Base-by-base conservation (phyloP, 129 eudicot species). In the Pseudognaphalium luteoalbum region DNA sequence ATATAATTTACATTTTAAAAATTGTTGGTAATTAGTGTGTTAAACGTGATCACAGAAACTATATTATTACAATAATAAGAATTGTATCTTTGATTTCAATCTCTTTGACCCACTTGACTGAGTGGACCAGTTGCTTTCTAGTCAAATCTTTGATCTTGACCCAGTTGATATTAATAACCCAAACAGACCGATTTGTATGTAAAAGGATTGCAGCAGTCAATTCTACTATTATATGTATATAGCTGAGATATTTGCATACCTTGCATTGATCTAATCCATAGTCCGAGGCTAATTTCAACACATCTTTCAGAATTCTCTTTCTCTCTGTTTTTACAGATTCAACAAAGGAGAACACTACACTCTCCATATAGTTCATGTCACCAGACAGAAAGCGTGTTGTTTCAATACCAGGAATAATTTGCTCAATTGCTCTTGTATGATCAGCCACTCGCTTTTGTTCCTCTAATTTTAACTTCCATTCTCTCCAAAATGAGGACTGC, bases 401-500 rank as follows among this genome's bases (percentile, higher is more conserved):
- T 75, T 95, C 96, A 80, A 91, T 92, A 74, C 97, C 99, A 67
- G 99, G 99, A 75, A 95, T 83, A 56, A 95, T 83, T 83, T 91
- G 89, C 81, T 89, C 94, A 83, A 95, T 85, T 70, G 87, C 85
- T 78, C 92, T 91, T 3, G 97, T 84, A 79, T 85, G 92, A 77
- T 95, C 97, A 10, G 99, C 95, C 65, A 83, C 94, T 39, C 84
- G 93, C 90, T 87, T 95, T 79, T 95, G 97, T 59, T 91, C 93
- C 83, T 91, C 97, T 62, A 95, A 57, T 85, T 89, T 95, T 87
- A 82, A 44, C 80, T 95, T 91, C 99, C 99, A 95, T 70, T 92
- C 96, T 74, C 89, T 95, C 99, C 99, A 95, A 86, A 95, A 95
- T 29, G 97, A 82, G 58, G 99, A 86, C 51, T 89, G 97, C 56